phyloP scores from a whole-genome alignment of 2,329 filamentous ascomycete species.

The Grosmannia serpens region DNA sequence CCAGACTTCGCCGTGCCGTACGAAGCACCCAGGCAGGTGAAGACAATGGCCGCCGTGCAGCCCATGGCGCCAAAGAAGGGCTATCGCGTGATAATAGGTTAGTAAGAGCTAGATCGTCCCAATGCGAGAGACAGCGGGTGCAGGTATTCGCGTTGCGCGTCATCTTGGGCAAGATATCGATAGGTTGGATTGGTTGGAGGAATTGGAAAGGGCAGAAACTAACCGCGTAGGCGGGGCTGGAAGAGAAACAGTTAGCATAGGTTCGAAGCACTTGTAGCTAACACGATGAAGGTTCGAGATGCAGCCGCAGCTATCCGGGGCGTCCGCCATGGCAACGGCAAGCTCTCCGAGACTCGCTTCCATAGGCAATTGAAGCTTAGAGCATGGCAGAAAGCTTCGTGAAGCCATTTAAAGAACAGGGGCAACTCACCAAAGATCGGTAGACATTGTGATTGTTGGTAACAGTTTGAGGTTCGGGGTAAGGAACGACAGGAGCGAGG shows the following conservation, averaged over 20 bases:
- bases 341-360: not conserved
- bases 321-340: not conserved
- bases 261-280: not conserved
- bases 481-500: constrained; percentile 2
- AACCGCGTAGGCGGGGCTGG: constrained; percentile 96
- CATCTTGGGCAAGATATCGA: not conserved
- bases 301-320: not conserved
- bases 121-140: not conserved
- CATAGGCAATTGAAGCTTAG: not conserved
- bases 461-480: not conserved
- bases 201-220: constrained; percentile 38
- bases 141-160: not conserved
- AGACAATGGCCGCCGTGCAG: constrained; percentile 56
- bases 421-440: constrained; percentile 12
- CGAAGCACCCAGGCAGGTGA: constrained; percentile 59
- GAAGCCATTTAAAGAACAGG: not conserved
- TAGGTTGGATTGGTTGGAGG: constrained; percentile 6
- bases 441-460: constrained; percentile 11
- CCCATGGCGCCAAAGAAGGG: constrained; percentile 97
- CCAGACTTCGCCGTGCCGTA: constrained; percentile 99
- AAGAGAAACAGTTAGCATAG: constrained; percentile 12
- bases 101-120: not conserved
- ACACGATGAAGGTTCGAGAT: not conserved
- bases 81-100: constrained; percentile 21
- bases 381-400: not conserved